Evolutionary conservation across 148 eudicot genomes (phyloP).

Genomic region (Camellia lanceoleosa): DNA sequence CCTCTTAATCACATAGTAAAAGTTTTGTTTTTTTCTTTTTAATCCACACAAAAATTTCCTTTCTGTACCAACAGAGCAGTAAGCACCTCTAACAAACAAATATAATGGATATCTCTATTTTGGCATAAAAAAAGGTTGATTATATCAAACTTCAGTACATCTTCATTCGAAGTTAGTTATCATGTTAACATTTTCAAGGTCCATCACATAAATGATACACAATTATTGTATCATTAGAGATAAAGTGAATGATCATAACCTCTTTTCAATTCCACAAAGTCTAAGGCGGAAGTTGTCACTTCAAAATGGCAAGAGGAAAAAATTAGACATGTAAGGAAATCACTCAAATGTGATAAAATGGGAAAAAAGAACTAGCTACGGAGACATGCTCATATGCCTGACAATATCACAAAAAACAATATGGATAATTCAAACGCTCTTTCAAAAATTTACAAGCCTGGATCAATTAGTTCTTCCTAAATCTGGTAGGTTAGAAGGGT

Average conservation of each 20-base stretch:
- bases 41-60: neutral
- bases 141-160: neutral
- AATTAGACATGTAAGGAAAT: neutral
- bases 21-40: neutral
- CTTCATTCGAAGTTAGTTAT: neutral
- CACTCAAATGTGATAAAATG: neutral
- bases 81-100: neutral
- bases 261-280: neutral
- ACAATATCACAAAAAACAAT: neutral
- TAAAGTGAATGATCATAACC: neutral
- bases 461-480: conserved; percentile 1
- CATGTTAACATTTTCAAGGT: neutral
- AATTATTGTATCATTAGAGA: neutral
- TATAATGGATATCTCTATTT: neutral
- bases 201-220: neutral
- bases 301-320: neutral
- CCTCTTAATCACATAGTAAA: neutral
- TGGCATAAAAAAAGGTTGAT: neutral
- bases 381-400: neutral
- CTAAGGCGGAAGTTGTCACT: neutral
- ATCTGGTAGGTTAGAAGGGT: neutral
- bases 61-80: neutral
- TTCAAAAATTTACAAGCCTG: neutral
- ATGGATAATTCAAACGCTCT: neutral
- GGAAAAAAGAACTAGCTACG: neutral